A percentile compares a stretch with the other conserved stretches of the same genome.
Conservation (phyloP, 768 basidiomycete genomes). For the Trametes cinnabarina region DNA sequence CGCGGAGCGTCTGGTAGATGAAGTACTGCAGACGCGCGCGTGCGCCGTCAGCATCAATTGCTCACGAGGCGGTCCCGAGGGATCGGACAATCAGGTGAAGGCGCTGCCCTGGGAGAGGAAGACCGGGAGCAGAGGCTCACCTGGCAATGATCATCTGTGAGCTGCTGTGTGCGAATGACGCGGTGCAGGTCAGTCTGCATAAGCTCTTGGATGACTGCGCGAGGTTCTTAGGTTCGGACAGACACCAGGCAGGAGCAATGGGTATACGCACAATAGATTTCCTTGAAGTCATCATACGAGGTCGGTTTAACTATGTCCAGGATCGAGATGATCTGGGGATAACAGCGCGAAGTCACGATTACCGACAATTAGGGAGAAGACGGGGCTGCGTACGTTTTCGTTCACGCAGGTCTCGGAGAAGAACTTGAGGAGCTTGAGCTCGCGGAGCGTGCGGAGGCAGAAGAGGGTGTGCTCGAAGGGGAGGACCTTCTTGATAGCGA, state of each 20-base stretch:
- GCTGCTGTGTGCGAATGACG: constrained; percentile 84
- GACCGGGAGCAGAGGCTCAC: constrained; percentile 34
- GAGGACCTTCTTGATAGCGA: constrained; percentile 94
- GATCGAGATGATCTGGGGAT: constrained; percentile 79
- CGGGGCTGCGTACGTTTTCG: constrained; percentile 58
- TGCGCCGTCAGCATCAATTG: neutral
- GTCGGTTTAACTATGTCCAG: constrained; percentile 86
- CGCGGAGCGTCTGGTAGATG: constrained; percentile 80
- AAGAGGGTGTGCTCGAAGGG: constrained; percentile 95
- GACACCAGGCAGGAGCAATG: neutral
- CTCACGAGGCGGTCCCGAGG: constrained; percentile 7
- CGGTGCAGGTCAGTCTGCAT: constrained; percentile 92
- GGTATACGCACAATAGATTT: constrained; percentile 69
- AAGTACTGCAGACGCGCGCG: constrained; percentile 53
- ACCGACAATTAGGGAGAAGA: neutral
- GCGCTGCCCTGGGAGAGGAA: neutral
- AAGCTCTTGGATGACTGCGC: constrained; percentile 74
- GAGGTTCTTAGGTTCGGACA: constrained; percentile 6
- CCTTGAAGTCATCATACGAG: constrained; percentile 73
- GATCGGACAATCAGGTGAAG: neutral
- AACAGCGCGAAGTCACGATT: constrained; percentile 8
- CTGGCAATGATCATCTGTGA: constrained; percentile 89
- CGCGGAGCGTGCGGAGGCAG: constrained; percentile 84
- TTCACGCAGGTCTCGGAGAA: constrained; percentile 78
- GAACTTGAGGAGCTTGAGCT: constrained; percentile 87